Evolutionary conservation across 805 yeast genomes (phyloP).

Genomic region (Yarrowia sp.): DNA sequence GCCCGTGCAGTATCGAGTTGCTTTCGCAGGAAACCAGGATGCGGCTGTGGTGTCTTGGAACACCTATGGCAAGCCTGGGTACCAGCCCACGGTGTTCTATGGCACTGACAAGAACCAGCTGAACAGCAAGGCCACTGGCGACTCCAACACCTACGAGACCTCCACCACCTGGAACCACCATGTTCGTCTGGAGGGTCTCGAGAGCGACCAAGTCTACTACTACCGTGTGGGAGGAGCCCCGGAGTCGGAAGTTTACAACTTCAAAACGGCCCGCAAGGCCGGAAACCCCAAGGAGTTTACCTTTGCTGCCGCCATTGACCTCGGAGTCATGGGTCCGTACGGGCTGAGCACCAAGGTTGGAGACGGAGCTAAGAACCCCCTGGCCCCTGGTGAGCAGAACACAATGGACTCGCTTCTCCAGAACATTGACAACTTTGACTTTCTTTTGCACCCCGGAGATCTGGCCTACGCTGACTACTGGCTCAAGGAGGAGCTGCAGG

Average conservation of each 20-base stretch:
- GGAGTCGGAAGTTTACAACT: constrained; percentile 25
- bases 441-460: constrained; percentile 37
- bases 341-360: constrained; percentile 26
- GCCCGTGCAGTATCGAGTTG: constrained; percentile 22
- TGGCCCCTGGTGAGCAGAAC: constrained; percentile 16
- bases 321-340: constrained; percentile 27
- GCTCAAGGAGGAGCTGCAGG: constrained; percentile 32
- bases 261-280: constrained; percentile 30
- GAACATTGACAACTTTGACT: constrained; percentile 32
- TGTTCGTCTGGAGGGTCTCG: constrained; percentile 33
- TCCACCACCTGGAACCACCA: constrained; percentile 35
- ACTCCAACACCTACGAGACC: constrained; percentile 33
- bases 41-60: constrained; percentile 32
- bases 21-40: background rate
- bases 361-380: background rate
- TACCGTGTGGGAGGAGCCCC: constrained; percentile 33
- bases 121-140: constrained; percentile 15
- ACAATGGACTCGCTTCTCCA: constrained; percentile 32
- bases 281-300: constrained; percentile 25
- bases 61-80: constrained; percentile 31
- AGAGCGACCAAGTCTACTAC: constrained; percentile 35
- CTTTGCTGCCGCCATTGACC: constrained; percentile 21
- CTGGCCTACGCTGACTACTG: constrained; percentile 39
- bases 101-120: constrained; percentile 30
- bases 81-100: constrained; percentile 33